phyloP scores from a whole-genome alignment of 1,284 basidiomycete species.

The Sanghuangporus weigelae region DNA sequence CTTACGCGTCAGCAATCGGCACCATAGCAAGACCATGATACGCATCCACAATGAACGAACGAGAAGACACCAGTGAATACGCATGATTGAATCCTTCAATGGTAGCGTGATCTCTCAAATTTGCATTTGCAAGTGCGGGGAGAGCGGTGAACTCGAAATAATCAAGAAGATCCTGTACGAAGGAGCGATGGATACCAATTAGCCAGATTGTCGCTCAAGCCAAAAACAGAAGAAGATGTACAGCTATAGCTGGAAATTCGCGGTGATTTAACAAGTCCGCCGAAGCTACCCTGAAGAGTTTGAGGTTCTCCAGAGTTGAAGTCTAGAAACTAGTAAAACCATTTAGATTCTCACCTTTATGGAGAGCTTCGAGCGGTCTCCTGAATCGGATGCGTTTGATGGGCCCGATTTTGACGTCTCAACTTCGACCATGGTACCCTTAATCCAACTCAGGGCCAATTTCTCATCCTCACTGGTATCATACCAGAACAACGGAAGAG shows the following conservation, averaged over 20 bases:
- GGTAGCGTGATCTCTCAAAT: conserved; percentile 23
- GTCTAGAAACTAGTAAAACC: background rate
- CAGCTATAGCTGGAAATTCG: background rate
- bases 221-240: background rate
- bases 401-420: conserved; percentile 18
- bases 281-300: too few species aligned
- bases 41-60: conserved; percentile 84
- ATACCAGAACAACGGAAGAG: conserved; percentile 65
- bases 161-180: conserved; percentile 40
- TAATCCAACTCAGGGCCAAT: conserved; percentile 40
- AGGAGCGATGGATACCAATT: background rate
- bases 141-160: conserved; percentile 43
- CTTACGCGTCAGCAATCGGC: conserved; percentile 83
- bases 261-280: too few species aligned
- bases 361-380: background rate
- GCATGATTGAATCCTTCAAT: conserved; percentile 60
- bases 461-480: conserved; percentile 29
- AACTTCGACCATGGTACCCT: conserved; percentile 40
- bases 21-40: conserved; percentile 86
- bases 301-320: too few species aligned
- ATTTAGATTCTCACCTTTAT: background rate
- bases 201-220: background rate
- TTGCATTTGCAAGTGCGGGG: conserved; percentile 30
- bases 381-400: background rate
- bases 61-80: conserved; percentile 78